These are phyloP conservation scores for Penicillium polonicum DNA, from an alignment of 2,329 filamentous ascomycete species.

Conservation along the genomic window DNA sequence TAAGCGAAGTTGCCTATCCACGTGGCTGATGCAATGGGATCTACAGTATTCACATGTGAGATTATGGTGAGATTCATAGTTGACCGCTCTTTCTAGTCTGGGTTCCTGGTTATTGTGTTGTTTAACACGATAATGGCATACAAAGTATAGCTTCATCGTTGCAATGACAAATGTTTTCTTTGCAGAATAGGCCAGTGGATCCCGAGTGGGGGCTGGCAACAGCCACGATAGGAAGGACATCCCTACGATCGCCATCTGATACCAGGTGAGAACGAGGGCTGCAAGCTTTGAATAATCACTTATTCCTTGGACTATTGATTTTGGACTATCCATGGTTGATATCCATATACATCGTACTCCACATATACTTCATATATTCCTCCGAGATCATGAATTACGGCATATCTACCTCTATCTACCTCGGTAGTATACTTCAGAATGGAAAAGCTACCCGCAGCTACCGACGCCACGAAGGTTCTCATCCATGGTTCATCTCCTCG, in stretches of 20 bases:
- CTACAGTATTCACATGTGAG: background rate
- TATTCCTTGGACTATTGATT: background rate
- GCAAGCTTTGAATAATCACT: background rate
- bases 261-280: background rate
- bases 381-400: background rate
- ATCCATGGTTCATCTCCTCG: background rate
- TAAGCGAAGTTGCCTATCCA: background rate
- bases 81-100: background rate
- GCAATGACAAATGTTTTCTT: background rate
- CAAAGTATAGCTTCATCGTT: background rate
- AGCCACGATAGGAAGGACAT: background rate
- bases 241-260: constrained; percentile 4
- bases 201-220: background rate
- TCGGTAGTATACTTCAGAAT: too few relatives aligned
- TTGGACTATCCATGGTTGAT: background rate
- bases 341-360: background rate
- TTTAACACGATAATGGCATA: background rate
- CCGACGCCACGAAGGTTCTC: background rate
- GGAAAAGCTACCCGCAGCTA: background rate
- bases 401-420: too few relatives aligned
- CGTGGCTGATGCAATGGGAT: background rate
- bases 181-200: background rate
- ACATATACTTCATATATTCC: background rate
- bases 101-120: background rate
- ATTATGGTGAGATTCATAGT: background rate